phyloP scores from a whole-genome alignment of 2,329 filamentous ascomycete species.

The Lecanicillium sp. region DNA sequence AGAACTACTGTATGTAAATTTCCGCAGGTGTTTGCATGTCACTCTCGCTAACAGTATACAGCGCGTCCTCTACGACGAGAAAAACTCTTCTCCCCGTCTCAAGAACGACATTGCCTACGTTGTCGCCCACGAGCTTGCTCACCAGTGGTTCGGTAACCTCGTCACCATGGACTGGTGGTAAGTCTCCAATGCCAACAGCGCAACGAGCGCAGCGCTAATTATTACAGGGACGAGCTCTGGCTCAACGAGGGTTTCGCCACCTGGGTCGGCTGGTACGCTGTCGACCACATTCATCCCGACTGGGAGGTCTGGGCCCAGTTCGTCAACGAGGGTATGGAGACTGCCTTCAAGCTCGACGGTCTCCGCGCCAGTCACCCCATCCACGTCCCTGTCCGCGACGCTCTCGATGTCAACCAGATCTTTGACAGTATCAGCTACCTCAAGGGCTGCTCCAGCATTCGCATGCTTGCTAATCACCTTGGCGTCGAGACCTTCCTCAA shows the following conservation, averaged over 20 bases:
- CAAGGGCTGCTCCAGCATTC: constrained; percentile 92
- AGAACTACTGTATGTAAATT: constrained; percentile 56
- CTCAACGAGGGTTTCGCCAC: constrained; percentile 96
- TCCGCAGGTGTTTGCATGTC: no score
- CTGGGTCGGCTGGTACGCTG: constrained; percentile 93
- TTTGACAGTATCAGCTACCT: constrained; percentile 96
- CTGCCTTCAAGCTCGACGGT: constrained; percentile 82
- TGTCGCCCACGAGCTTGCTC: constrained; percentile 94
- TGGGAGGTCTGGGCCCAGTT: constrained; percentile 99
- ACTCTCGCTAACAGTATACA: background rate
- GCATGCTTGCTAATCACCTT: constrained; percentile 90
- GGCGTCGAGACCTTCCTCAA: constrained; percentile 83
- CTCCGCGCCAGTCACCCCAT: constrained; percentile 92
- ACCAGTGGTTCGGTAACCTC: constrained; percentile 94
- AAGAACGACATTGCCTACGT: constrained; percentile 95
- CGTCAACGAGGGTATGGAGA: constrained; percentile 89
- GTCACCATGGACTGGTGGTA: constrained; percentile 95
- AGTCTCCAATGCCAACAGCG: background rate
- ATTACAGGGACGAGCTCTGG: constrained; percentile 65
- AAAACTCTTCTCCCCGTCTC: constrained; percentile 82
- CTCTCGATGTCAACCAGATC: constrained; percentile 93
- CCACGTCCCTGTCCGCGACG: constrained; percentile 89
- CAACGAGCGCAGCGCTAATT: background rate
- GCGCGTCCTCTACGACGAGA: constrained; percentile 91
- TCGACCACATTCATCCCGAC: constrained; percentile 87